phyloP scores from a whole-genome alignment of 1,284 basidiomycete genomes.

The Sporisorium reilianum region DNA sequence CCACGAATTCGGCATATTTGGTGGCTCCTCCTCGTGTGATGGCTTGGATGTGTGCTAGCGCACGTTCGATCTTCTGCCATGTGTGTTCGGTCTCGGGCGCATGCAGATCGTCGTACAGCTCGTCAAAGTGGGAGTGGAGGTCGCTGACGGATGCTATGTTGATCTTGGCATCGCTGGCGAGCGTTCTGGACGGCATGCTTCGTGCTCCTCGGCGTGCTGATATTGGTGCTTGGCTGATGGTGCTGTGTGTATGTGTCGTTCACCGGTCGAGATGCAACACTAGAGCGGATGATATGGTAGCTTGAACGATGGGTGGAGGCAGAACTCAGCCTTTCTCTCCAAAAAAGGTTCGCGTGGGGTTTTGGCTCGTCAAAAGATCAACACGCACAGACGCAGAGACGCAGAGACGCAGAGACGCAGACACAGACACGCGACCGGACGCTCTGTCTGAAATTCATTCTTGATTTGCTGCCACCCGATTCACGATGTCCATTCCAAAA shows the following conservation, averaged over 20 bases:
- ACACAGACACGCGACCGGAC: conserved; percentile 4
- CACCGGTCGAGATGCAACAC: background rate
- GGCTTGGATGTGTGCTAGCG: conserved; percentile 53
- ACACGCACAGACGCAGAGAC: conserved; percentile 7
- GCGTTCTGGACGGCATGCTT: conserved; percentile 21
- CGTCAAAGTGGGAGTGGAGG: conserved; percentile 24
- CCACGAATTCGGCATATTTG: conserved; percentile 51
- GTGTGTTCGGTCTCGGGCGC: conserved; percentile 61
- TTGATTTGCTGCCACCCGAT: too few species aligned
- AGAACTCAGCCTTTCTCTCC: background rate
- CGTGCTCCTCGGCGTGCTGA: too few species aligned
- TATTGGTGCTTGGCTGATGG: too few species aligned
- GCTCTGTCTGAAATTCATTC: background rate
- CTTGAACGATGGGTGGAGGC: background rate
- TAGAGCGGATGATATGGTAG: background rate
- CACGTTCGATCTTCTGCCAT: conserved; percentile 59
- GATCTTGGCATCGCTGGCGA: conserved; percentile 28
- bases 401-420: too few species aligned
- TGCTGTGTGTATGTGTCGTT: background rate
- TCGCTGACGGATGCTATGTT: conserved; percentile 13
- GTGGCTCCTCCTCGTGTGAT: conserved; percentile 60
- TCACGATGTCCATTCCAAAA: background rate
- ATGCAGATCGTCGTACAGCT: conserved; percentile 28
- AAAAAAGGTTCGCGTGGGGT: conserved; percentile 1
- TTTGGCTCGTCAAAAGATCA: background rate